phyloP scores from a whole-genome alignment of 768 basidiomycete species.

The Tylopilus intermedius region DNA sequence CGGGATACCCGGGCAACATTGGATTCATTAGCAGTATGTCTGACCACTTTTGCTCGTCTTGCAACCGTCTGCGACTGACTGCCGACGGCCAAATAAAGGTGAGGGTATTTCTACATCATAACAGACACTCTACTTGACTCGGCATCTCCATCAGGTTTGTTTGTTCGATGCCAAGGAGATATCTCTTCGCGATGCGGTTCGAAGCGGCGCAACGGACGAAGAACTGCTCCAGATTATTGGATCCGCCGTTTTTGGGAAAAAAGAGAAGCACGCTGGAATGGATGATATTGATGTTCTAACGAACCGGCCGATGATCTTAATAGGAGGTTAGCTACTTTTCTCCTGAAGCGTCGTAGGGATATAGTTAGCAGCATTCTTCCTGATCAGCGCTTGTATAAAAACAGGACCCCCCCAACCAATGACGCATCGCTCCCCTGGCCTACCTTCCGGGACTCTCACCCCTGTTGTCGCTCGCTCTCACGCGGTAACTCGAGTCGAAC shows the following conservation, averaged over 20 bases:
- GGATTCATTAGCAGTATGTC: conserved; percentile 96
- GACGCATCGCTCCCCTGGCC: not conserved
- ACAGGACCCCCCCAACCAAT: conserved; percentile 16
- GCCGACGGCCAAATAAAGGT: conserved; percentile 90
- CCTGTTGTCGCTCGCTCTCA: not conserved
- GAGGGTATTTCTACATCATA: conserved; percentile 4
- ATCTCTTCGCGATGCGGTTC: conserved; percentile 71
- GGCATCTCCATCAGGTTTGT: conserved; percentile 55
- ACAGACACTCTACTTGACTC: conserved; percentile 2
- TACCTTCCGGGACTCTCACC: not conserved
- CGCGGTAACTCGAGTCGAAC: conserved; percentile 6
- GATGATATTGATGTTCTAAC: conserved; percentile 68
- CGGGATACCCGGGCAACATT: conserved; percentile 62
- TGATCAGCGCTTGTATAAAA: conserved; percentile 22
- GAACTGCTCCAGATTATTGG: conserved; percentile 58
- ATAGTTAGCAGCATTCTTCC: conserved; percentile 17
- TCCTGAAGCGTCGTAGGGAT: conserved; percentile 17
- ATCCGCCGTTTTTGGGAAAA: conserved; percentile 62
- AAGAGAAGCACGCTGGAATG: conserved; percentile 83
- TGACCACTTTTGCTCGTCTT: conserved; percentile 84
- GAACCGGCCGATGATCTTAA: conserved; percentile 88
- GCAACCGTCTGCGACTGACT: conserved; percentile 81
- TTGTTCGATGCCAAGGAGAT: conserved; percentile 82
- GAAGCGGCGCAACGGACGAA: conserved; percentile 58
- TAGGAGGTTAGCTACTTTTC: conserved; percentile 77